Base-by-base conservation (phyloP, 805 yeast species). In the Kuraishia floccosa region DNA sequence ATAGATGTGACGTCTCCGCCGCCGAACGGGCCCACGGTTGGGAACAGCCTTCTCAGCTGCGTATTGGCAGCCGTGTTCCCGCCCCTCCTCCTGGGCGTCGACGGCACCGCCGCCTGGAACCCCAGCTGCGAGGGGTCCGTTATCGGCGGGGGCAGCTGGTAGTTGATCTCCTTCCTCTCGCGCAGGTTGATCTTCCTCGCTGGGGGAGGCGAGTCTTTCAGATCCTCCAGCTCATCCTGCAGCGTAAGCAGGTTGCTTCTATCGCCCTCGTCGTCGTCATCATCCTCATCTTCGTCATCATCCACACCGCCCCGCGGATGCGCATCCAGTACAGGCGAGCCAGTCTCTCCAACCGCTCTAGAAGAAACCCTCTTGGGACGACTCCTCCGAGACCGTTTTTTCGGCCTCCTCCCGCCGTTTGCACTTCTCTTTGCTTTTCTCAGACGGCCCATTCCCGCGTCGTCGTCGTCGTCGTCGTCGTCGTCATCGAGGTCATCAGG, bases 11-110 rank as follows among this genome's bases (percentile, higher is more conserved):
- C 94, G 49, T 89, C 96, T 37, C 89, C 78, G 15, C 98, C 98
- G 18, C 98, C 98, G 62, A 89, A 89, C 2, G 98, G 98, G 0
- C 98, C 98, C 11, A 86, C 85, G 0, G 96, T 89, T 5, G 96
- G 94, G 46, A 82, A 87, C 24, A 91, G 57, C 25, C 94, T 68
- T 45, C 86, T 68, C 25, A 80, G 50, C 17, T 66, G 70, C 27
- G 69, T 30, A 24, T 38, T 27, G 15, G 40, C 43, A 8, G 46
- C 47, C 27, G 33, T 46, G 18, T 54, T 35, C 20, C 43, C 41
- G 33, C 44, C 36, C 40, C 63, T 43, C 39, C 63, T 25, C 40
- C 52, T 36, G 3, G 40, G 28, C 7, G 38, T 27, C 8, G 13
- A 30, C 35, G 11, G 35, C 28, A 19, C 24, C 7, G 24, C 10